Percentiles rank a stretch among this genome's conserved stretches.
These are phyloP conservation scores for Kokia cookei DNA, from an alignment of 441 rosid species.

Conservation along the genomic window DNA sequence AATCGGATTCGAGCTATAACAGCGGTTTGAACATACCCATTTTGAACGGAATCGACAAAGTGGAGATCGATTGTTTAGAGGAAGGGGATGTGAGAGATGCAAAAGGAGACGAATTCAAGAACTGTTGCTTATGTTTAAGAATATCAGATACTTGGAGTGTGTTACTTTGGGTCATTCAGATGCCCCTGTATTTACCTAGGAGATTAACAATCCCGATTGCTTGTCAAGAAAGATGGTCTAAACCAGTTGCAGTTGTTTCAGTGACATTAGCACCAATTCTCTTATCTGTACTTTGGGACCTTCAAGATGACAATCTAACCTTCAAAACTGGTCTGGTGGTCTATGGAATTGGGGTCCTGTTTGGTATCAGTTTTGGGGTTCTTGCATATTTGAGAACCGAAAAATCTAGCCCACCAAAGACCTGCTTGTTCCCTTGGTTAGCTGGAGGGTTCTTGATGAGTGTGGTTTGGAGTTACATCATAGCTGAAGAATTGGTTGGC, in stretches of 20 bases:
- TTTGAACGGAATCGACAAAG: slow-evolving; percentile 22
- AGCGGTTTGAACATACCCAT: slow-evolving; percentile 33
- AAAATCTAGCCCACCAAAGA: slow-evolving; percentile 52
- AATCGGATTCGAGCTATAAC: slow-evolving; percentile 11
- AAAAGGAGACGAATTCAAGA: slow-evolving; percentile 6
- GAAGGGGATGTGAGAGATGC: slow-evolving; percentile 15
- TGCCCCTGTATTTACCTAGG: slow-evolving; percentile 69
- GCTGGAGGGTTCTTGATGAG: slow-evolving; percentile 89
- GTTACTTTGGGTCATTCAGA: slow-evolving; percentile 35
- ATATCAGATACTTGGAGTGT: slow-evolving; percentile 24
- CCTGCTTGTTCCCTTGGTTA: slow-evolving; percentile 67
- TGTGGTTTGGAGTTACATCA: slow-evolving; percentile 75
- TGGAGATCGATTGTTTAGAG: slow-evolving; percentile 14
- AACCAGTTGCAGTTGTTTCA: slow-evolving; percentile 57
- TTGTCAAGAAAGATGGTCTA: slow-evolving; percentile 64
- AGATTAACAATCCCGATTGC: slow-evolving; percentile 80
- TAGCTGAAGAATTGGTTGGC: slow-evolving; percentile 82
- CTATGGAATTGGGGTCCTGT: slow-evolving; percentile 38
- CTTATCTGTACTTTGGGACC: slow-evolving; percentile 44
- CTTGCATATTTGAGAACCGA: slow-evolving; percentile 46
- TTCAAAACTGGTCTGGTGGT: slow-evolving; percentile 17
- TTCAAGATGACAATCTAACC: slow-evolving; percentile 21
- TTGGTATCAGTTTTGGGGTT: slow-evolving; percentile 45
- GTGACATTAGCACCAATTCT: slow-evolving; percentile 62
- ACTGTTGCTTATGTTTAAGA: slow-evolving; percentile 16